Base-by-base conservation (phyloP, 305 asterid genomes). In the Fraxinus angustifolia region DNA sequence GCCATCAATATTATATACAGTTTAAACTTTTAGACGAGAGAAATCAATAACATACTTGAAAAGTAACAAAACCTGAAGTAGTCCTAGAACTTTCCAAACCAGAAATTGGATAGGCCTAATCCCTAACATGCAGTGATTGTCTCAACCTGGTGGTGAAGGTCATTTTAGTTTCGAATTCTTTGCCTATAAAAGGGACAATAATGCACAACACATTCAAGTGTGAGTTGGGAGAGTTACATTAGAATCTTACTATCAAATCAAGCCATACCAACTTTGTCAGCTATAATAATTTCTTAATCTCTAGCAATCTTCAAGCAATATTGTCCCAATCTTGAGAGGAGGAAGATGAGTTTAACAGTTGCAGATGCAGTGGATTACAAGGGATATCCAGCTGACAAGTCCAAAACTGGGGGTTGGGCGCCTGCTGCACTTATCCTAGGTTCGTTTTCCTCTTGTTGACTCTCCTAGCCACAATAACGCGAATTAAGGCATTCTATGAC, bases 391-490 rank as follows among this genome's bases (percentile, higher is more conserved):
- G 97, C 97, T 79, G 94, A 92, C 19, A 90, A 86, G 84, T 77
- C 94, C 42, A 89, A 85, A 85, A 95, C 98, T 35, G 98, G 98
- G 0, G 97, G 98, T 45, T 95, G 99, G 99, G 82, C 91, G 3
- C 91, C 97, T n/a, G 99, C 98, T 72, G 95, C 98, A 36, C 94
- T 92, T 45, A 91, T 95, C 82, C 88, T 95, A 87, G 98, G 98
- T 94, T 79, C 67, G 89, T 84, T 81, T 28, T 12, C 10, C 50
- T 58, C 48, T 62, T 38, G n/a, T 75, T 65, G n/a, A 36, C 17
- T 73, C 26, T 45, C 56, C 28, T 60, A 17, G 30, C 11, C 14
- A 17, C 12, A 17, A 58, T 58, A 58, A 67, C 17, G 3, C 35
- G n/a, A 65, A 65, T 65, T 26, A 65, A 26, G 34, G 35, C 73